These are phyloP conservation scores for Coleophoma cylindrospora DNA, from an alignment of 2,329 filamentous ascomycete genomes.

Conservation along the genomic window DNA sequence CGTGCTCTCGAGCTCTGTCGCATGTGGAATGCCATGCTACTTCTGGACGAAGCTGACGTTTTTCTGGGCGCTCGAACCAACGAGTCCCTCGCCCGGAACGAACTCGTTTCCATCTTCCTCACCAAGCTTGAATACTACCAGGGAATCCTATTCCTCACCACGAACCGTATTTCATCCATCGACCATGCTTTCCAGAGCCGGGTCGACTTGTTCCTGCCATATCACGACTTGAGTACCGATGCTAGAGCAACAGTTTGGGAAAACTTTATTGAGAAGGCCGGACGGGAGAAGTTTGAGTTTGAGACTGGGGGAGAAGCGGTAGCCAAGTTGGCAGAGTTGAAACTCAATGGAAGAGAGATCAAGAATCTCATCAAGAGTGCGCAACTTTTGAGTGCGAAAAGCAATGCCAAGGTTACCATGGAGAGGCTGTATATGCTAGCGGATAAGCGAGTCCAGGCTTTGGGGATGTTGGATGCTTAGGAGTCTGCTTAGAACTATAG, in stretches of 20 bases:
- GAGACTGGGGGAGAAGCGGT: background rate
- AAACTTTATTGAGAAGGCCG: slow-evolving; percentile 1
- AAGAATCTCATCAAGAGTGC: background rate
- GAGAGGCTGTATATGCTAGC: no score
- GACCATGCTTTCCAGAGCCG: slow-evolving; percentile 29
- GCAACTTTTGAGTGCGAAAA: no score
- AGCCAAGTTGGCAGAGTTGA: background rate
- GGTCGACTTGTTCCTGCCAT: slow-evolving; percentile 24
- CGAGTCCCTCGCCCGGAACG: slow-evolving; percentile 22
- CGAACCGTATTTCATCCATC: slow-evolving; percentile 20
- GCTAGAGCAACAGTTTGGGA: slow-evolving; percentile 16
- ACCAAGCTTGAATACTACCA: slow-evolving; percentile 30
- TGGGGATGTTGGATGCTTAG: no score
- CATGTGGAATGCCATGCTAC: slow-evolving; percentile 29
- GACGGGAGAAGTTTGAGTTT: background rate
- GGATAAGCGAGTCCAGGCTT: no score
- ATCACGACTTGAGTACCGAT: slow-evolving; percentile 13
- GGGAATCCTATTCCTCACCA: slow-evolving; percentile 32
- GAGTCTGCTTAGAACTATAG: no score
- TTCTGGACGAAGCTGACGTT: slow-evolving; percentile 29
- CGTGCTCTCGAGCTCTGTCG: slow-evolving; percentile 10
- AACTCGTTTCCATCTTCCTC: slow-evolving; percentile 26
- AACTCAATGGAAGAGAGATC: background rate
- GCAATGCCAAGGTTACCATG: no score
- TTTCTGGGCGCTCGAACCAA: slow-evolving; percentile 24